A percentile compares a stretch with the other conserved stretches of the same genome.
phyloP scores from a whole-genome alignment of 768 basidiomycete genomes.

The Megacollybia marginata region DNA sequence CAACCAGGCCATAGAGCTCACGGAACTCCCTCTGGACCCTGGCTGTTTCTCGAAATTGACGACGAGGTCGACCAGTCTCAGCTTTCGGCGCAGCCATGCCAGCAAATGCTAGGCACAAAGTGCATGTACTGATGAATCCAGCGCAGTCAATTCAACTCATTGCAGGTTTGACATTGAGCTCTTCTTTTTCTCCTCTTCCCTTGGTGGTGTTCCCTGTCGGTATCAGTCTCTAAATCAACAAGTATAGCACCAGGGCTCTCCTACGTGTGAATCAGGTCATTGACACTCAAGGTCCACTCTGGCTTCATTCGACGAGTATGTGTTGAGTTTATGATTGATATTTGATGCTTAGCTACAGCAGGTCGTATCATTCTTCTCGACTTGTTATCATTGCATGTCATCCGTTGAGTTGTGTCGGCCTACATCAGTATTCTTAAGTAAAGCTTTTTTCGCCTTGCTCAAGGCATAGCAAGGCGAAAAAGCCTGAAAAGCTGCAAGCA shows the following conservation, averaged over 20 bases:
- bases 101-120: constrained; percentile 28
- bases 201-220: constrained; percentile 35
- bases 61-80: constrained; percentile 7
- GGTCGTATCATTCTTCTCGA: constrained; percentile 23
- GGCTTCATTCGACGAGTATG: constrained; percentile 5
- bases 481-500: no score
- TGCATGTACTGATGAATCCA: constrained; percentile 6
- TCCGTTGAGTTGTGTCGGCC: constrained; percentile 13
- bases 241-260: constrained; percentile 29
- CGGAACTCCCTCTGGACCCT: constrained; percentile 31
- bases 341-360: constrained; percentile 5
- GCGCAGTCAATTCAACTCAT: not conserved
- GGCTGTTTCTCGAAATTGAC: constrained; percentile 36
- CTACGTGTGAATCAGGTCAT: constrained; percentile 13
- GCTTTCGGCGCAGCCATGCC: not conserved
- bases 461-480: no score
- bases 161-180: constrained; percentile 33
- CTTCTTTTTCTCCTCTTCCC: constrained; percentile 35
- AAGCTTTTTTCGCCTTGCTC: no score
- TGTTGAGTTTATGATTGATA: not conserved
- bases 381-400: constrained; percentile 31
- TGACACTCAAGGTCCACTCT: constrained; percentile 25
- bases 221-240: constrained; percentile 27
- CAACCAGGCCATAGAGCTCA: constrained; percentile 21
- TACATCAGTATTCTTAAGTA: no score